Percentiles rank a stretch among this genome's conserved stretches.
These are phyloP conservation scores for Cystofilobasidium macerans DNA, from an alignment of 768 basidiomycete genomes.

Conservation along the genomic window DNA sequence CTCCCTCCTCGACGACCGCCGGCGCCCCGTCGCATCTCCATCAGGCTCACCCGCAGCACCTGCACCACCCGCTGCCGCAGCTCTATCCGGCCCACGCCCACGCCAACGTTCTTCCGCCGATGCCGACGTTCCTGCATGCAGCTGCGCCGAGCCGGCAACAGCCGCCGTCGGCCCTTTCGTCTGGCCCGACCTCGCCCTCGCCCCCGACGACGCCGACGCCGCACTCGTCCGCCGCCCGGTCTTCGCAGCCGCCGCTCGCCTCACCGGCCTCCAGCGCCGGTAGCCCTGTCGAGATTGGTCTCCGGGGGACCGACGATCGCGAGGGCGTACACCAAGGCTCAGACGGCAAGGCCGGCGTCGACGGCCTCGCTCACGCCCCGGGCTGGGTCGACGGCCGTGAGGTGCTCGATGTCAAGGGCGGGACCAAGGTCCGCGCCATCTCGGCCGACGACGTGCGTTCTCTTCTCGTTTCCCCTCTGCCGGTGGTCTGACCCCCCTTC, in stretches of 20 bases:
- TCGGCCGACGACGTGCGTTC: conserved; percentile 19
- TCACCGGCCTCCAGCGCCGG: too few relatives aligned
- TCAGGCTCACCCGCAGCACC: neutral
- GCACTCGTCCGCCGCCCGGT: neutral
- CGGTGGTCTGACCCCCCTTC: neutral
- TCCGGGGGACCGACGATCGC: conserved; percentile 15
- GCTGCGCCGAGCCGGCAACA: neutral
- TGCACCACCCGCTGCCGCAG: neutral
- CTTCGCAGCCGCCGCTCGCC: neutral
- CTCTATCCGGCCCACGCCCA: neutral
- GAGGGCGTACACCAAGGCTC: conserved; percentile 15
- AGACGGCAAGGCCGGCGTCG: conserved; percentile 2
- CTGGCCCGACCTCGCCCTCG: neutral
- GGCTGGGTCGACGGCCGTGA: conserved; percentile 16
- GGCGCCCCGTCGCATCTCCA: neutral
- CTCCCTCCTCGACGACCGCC: neutral
- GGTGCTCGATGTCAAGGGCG: conserved; percentile 11
- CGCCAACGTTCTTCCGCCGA: neutral
- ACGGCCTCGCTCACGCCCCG: conserved; percentile 10
- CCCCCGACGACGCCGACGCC: conserved; percentile 1
- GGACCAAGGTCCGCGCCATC: conserved; percentile 12
- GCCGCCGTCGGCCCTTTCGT: neutral
- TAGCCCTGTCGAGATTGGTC: neutral
- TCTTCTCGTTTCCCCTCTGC: neutral
- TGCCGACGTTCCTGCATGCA: neutral